A percentile compares a stretch with the other conserved stretches of the same genome.
Conservation (phyloP, 1,284 basidiomycete genomes). For the Cutaneotrichosporon sp. region DNA sequence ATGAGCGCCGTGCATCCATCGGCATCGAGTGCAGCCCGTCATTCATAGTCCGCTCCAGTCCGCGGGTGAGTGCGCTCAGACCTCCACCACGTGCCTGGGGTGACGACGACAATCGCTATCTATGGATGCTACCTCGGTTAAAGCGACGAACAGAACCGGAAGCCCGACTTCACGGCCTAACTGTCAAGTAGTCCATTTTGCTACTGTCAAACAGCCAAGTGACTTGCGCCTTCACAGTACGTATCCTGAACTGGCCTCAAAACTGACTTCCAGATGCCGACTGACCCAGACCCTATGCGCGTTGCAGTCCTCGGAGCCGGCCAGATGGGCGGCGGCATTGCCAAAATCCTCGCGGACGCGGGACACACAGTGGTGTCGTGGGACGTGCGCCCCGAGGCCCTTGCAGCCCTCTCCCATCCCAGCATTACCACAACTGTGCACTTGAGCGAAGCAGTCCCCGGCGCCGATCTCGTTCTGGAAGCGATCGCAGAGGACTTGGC, state of each 20-base stretch:
- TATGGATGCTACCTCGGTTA: no score
- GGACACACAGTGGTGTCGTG: conserved; percentile 49
- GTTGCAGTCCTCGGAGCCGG: conserved; percentile 52
- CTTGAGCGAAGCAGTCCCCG: conserved; percentile 3
- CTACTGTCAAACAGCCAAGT: neutral
- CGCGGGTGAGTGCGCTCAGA: no score
- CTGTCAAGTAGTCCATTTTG: neutral
- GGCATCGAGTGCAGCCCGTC: no score
- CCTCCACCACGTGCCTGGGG: neutral
- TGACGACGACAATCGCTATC: neutral
- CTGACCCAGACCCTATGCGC: conserved; percentile 1
- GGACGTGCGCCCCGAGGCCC: conserved; percentile 31
- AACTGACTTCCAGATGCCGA: neutral
- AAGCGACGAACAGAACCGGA: no score
- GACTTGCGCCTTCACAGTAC: no score
- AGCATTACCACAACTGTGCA: neutral
- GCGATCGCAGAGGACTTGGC: conserved; percentile 14
- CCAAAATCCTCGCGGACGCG: conserved; percentile 51
- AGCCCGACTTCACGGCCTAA: neutral
- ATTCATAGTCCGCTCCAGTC: no score
- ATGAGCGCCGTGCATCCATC: no score
- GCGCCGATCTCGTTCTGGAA: conserved; percentile 11
- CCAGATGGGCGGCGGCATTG: conserved; percentile 54
- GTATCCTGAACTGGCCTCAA: no score
- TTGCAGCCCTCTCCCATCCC: neutral